Base-by-base conservation (phyloP, 495 filamentous ascomycete species). In the Copromyces sp. region DNA sequence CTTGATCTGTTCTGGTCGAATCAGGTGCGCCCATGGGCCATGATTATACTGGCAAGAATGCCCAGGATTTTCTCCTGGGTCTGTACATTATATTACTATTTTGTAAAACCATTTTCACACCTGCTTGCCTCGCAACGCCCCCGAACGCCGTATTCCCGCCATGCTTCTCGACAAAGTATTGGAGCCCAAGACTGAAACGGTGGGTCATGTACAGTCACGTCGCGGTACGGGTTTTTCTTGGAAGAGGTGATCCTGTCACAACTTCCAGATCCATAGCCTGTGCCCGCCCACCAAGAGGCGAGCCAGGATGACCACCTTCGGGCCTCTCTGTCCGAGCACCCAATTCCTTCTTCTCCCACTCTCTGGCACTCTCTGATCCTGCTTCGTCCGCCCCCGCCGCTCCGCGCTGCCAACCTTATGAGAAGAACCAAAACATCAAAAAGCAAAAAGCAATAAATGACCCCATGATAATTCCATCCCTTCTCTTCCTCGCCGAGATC, bases 381-480 rank as follows among this genome's bases (percentile, higher is more conserved):
- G 8, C 12, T 20, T 20, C 41, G 14, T 59, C 29, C 44, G 14
- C 16, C 38, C n/a, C n/a, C 69, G 40, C 47, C n/a, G 70, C 37
- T 71, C 24, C 40, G 4, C 40, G 40, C 29, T 14, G 40, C 40
- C 40, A 17, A 7, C 14, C 12, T 81, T 77, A 98, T 81, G 91
- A 82, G 77, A 98, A 93, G 76, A 89, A 95, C 78, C 95, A 87
- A 77, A 98, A 83, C 87, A 94, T 83, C 76, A 98, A 83, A 80
- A 94, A 94, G 80, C 96, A 98, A 77, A 96, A 84, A 4, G 93
- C 94, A 79, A 99, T 93, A 78, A 98, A 95, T 39, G 84, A 84
- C 39, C 93, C 95, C 81, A 99, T 85, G 53, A 99, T 96, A 70
- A 99, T 90, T 68, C 94, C 94, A 85, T 99, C 95, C 76, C 96